Evolutionary conservation across 208 protist species (phyloP).

Genomic region (Acanthamoeba healyi): DNA sequence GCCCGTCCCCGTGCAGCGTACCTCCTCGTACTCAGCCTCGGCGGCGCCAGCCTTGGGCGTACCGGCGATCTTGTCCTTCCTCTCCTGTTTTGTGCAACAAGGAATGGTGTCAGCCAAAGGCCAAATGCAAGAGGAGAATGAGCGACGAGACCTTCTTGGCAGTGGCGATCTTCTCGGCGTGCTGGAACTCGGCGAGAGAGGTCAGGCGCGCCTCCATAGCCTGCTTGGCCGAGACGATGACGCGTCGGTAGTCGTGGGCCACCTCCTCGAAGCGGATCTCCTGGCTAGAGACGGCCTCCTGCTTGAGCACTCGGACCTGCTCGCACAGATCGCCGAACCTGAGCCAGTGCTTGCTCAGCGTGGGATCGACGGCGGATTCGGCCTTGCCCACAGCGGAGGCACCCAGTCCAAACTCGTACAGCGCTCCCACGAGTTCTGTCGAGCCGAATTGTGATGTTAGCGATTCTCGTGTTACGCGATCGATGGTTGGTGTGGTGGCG

Average conservation of each 20-base stretch:
- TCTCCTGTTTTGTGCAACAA: too few relatives aligned
- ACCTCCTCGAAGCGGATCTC: conserved; percentile 70
- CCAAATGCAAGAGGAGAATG: background rate
- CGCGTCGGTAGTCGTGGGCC: conserved; percentile 17
- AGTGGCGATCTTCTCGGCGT: conserved; percentile 33
- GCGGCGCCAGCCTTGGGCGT: conserved; percentile 41
- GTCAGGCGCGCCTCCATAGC: conserved; percentile 15
- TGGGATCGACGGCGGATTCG: background rate
- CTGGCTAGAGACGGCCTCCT: conserved; percentile 59
- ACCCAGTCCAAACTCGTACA: conserved; percentile 49
- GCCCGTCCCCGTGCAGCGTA: background rate
- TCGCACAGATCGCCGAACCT: conserved; percentile 51
- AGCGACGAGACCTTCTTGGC: conserved; percentile 28
- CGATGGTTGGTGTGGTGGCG: too few relatives aligned
- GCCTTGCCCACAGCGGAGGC: conserved; percentile 34
- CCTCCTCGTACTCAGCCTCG: conserved; percentile 57
- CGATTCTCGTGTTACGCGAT: too few relatives aligned
- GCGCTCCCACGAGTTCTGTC: conserved; percentile 2
- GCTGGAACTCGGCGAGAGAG: conserved; percentile 64
- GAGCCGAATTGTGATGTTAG: too few relatives aligned
- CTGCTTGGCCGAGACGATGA: conserved; percentile 44
- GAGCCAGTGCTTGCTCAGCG: conserved; percentile 56
- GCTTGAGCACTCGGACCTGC: conserved; percentile 38
- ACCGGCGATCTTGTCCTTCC: conserved; percentile 50
- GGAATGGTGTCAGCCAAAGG: too few relatives aligned